Evolutionary conservation across 179 eudicot genomes (phyloP).

Genomic region (Spinacia oleracea): DNA sequence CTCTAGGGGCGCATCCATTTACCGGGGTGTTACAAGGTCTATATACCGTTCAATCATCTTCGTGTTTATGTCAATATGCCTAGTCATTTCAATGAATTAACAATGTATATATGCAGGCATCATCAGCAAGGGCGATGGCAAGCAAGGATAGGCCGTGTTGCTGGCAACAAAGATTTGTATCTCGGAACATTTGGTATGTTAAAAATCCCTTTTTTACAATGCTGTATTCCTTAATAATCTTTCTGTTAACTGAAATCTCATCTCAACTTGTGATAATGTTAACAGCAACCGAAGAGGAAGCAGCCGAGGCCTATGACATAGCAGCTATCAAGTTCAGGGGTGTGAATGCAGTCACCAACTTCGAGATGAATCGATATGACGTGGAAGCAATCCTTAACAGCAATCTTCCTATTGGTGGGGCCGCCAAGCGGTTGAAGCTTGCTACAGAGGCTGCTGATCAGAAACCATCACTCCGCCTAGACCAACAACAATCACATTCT

Average conservation of each 20-base stretch:
- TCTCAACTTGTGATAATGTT: background rate
- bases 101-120: constrained; percentile 48
- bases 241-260: background rate
- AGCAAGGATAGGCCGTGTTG: constrained; percentile 97
- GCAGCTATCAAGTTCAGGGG: constrained; percentile 94
- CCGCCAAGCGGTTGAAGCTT: constrained; percentile 71
- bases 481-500: constrained; percentile 36
- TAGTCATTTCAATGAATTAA: background rate
- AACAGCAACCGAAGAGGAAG: constrained; percentile 93
- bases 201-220: background rate
- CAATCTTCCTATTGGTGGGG: constrained; percentile 78
- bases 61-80: background rate
- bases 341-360: constrained; percentile 76
- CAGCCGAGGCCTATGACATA: constrained; percentile 95
- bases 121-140: constrained; percentile 99
- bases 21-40: constrained; percentile 88
- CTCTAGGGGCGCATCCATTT: constrained; percentile 97
- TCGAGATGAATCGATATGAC: constrained; percentile 80
- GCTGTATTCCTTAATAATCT: background rate
- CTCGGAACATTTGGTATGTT: constrained; percentile 83
- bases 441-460: constrained; percentile 44
- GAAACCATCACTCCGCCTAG: constrained; percentile 43
- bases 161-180: constrained; percentile 91
- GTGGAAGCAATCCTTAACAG: constrained; percentile 77
- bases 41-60: background rate